A percentile compares a stretch with the other conserved stretches of the same genome.
Evolutionary conservation across 78 protist genomes (phyloP).

Genomic region (Cyanophora paradoxa): DNA sequence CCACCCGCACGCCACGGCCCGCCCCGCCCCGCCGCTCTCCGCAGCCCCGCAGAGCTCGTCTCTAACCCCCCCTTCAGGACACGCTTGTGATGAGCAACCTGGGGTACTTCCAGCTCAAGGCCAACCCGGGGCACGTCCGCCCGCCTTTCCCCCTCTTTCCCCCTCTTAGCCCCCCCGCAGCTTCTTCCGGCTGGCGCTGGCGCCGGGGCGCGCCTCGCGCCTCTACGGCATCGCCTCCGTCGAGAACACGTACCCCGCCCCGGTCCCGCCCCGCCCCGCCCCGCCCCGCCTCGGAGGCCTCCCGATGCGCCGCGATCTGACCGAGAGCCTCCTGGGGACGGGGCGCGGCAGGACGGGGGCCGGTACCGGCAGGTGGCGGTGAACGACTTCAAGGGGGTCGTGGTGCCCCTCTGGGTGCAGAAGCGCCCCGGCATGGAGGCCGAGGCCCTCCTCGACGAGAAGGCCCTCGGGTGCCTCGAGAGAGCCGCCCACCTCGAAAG

Average conservation of each 20-base stretch:
- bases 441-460: slow-evolving; percentile 22
- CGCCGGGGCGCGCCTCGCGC: neutral
- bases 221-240: neutral
- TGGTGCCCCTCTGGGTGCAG: neutral
- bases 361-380: neutral
- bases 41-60: neutral
- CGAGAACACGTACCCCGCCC: neutral
- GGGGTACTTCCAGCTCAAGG: slow-evolving; percentile 82
- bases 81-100: slow-evolving; percentile 57
- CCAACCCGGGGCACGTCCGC: no score
- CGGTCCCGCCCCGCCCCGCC: no score
- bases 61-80: no score
- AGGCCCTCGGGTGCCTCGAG: neutral
- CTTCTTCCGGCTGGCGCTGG: slow-evolving; percentile 38
- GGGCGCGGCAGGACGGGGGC: neutral
- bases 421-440: slow-evolving; percentile 6
- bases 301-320: no score
- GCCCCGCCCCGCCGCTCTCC: neutral
- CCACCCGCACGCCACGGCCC: no score
- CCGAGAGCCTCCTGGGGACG: neutral
- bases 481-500: neutral
- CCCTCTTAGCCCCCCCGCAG: no score
- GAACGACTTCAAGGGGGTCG: slow-evolving; percentile 1
- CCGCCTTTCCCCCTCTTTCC: no score
- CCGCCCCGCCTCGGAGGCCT: no score